Evolutionary conservation across 1,284 basidiomycete species (phyloP).

Genomic region (Bjerkandera adusta): DNA sequence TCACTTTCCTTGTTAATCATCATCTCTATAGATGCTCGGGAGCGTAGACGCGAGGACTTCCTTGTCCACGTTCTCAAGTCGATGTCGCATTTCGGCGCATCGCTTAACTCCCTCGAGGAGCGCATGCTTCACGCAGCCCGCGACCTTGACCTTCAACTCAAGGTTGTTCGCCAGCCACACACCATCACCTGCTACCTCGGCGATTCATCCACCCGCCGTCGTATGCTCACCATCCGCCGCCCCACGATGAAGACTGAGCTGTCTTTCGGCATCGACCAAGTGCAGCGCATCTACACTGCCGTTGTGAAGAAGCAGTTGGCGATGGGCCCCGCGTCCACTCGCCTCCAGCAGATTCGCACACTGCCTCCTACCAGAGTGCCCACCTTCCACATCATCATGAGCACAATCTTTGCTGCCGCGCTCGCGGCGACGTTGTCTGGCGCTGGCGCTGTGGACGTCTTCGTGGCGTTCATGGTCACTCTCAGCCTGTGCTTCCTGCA

Average conservation of each 20-base stretch:
- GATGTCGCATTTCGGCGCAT: slow-evolving; percentile 3
- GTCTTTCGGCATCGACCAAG: not conserved
- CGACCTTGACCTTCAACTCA: slow-evolving; percentile 3
- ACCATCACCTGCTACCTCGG: slow-evolving; percentile 6
- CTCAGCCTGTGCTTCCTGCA: not conserved
- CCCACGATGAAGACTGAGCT: too few relatives aligned
- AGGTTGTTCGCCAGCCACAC: not conserved
- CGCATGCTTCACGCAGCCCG: not conserved
- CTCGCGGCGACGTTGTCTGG: not conserved
- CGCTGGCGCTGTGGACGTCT: not conserved
- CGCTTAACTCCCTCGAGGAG: slow-evolving; percentile 7
- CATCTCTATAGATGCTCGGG: too few relatives aligned
- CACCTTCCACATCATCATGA: too few relatives aligned
- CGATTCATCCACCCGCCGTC: too few relatives aligned
- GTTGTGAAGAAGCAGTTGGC: not conserved
- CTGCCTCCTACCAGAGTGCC: too few relatives aligned
- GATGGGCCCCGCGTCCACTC: too few relatives aligned
- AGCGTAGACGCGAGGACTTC: slow-evolving; percentile 1
- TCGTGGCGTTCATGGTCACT: not conserved
- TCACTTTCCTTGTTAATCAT: not conserved
- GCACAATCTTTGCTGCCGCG: not conserved
- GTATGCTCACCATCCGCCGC: too few relatives aligned
- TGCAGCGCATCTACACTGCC: not conserved
- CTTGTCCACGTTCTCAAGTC: not conserved
- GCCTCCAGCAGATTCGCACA: too few relatives aligned